Evolutionary conservation across 2,329 filamentous ascomycete species (phyloP).

Genomic region (Pleomassaria siparia): DNA sequence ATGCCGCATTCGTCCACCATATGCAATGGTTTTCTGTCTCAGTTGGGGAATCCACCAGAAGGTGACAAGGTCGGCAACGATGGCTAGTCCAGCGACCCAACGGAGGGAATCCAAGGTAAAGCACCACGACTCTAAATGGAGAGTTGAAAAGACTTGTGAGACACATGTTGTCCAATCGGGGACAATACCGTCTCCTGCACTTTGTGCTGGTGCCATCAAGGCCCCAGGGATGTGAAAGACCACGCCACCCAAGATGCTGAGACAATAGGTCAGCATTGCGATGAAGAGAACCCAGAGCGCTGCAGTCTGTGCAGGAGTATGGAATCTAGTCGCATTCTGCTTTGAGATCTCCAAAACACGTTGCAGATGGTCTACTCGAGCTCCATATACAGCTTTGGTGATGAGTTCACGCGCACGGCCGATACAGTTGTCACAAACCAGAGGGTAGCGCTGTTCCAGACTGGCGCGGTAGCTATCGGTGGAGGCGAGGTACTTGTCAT

Average conservation of each 20-base stretch:
- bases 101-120: constrained; percentile 23
- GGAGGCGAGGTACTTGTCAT: constrained; percentile 66
- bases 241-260: constrained; percentile 34
- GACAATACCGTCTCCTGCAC: constrained; percentile 8
- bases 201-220: constrained; percentile 16
- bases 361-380: constrained; percentile 77
- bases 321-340: constrained; percentile 21
- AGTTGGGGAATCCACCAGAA: constrained; percentile 72
- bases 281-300: constrained; percentile 49
- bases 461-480: constrained; percentile 70
- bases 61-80: constrained; percentile 54
- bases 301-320: constrained; percentile 45
- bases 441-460: constrained; percentile 82
- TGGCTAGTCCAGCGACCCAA: constrained; percentile 33
- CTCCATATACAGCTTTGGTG: constrained; percentile 72
- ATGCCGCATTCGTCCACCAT: constrained; percentile 56
- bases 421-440: constrained; percentile 81
- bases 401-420: constrained; percentile 71
- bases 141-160: constrained; percentile 19
- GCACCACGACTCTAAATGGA: constrained; percentile 28
- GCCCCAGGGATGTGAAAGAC: constrained; percentile 39
- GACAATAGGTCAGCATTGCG: constrained; percentile 48
- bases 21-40: constrained; percentile 61
- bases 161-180: constrained; percentile 24
- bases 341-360: constrained; percentile 68